Evolutionary conservation across 345 rosid genomes (phyloP).

Genomic region (Arabidopsis arenosa): DNA sequence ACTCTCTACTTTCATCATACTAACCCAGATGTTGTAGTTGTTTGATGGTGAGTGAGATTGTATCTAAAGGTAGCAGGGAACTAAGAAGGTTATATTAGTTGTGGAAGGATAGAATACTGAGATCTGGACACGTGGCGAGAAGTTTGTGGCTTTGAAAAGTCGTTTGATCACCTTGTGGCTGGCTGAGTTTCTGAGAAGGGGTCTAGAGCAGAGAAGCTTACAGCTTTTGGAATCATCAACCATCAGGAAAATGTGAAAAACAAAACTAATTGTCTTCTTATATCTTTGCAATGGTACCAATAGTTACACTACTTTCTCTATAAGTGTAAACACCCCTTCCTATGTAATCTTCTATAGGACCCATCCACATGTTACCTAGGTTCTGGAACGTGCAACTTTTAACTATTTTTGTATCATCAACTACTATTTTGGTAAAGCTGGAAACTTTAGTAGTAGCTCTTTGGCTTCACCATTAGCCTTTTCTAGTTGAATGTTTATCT

Average conservation of each 20-base stretch:
- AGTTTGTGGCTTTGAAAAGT: slow-evolving; percentile 30
- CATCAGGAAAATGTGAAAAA: slow-evolving; percentile 16
- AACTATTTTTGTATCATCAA: slow-evolving; percentile 14
- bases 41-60: slow-evolving; percentile 31
- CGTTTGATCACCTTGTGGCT: slow-evolving; percentile 39
- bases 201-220: slow-evolving; percentile 33
- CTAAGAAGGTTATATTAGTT: slow-evolving; percentile 23
- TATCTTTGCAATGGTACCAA: slow-evolving; percentile 23
- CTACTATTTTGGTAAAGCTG: slow-evolving; percentile 29
- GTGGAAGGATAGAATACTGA: slow-evolving; percentile 30
- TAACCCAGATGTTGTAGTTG: slow-evolving; percentile 6
- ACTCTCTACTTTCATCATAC: slow-evolving; percentile 46
- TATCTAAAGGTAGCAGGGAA: slow-evolving; percentile 6
- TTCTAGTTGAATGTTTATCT: neutral
- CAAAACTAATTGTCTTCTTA: slow-evolving; percentile 12
- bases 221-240: slow-evolving; percentile 46
- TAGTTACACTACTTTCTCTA: slow-evolving; percentile 12
- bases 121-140: slow-evolving; percentile 29
- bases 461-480: slow-evolving; percentile 26
- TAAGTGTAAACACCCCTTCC: neutral
- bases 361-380: slow-evolving; percentile 33
- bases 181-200: slow-evolving; percentile 39
- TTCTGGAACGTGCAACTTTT: slow-evolving; percentile 18
- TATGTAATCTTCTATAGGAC: slow-evolving; percentile 16
- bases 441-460: slow-evolving; percentile 16